Percentiles rank a stretch among this genome's conserved stretches.
phyloP scores from a whole-genome alignment of 768 basidiomycete species.

The Lactarius pseudohatsudake region DNA sequence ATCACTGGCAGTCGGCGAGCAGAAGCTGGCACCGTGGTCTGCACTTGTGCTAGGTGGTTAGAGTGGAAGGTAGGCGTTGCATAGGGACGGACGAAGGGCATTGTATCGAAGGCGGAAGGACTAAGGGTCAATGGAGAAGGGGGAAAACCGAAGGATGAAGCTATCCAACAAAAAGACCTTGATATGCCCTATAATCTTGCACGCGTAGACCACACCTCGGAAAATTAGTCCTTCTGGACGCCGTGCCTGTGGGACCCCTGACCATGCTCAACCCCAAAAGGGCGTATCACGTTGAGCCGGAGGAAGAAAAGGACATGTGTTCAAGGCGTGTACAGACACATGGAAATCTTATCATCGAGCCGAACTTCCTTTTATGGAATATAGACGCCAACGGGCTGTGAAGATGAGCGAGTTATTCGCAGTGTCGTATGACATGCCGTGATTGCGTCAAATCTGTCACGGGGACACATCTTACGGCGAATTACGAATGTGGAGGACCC shows the following conservation, averaged over 20 bases:
- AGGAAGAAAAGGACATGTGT: slow-evolving; percentile 23
- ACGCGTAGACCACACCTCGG: slow-evolving; percentile 21
- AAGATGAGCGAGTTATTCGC: not conserved
- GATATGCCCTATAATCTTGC: slow-evolving; percentile 22
- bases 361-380: slow-evolving; percentile 20
- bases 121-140: slow-evolving; percentile 10
- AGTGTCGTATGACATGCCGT: slow-evolving; percentile 20
- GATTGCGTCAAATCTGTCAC: slow-evolving; percentile 27
- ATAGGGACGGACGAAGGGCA: slow-evolving; percentile 15
- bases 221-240: slow-evolving; percentile 13
- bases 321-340: slow-evolving; percentile 24
- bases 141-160: slow-evolving; percentile 19
- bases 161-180: slow-evolving; percentile 15
- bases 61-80: slow-evolving; percentile 4
- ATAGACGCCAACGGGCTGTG: slow-evolving; percentile 15
- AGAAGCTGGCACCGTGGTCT: slow-evolving; percentile 4
- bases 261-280: slow-evolving; percentile 17
- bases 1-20: slow-evolving; percentile 18
- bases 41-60: slow-evolving; percentile 1
- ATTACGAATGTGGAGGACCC: slow-evolving; percentile 10
- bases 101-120: not conserved
- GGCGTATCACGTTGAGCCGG: slow-evolving; percentile 6
- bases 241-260: slow-evolving; percentile 12
- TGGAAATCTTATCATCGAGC: slow-evolving; percentile 24
- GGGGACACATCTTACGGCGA: slow-evolving; percentile 12